Base-by-base conservation (phyloP, 345 rosid genomes). In the Psidium guajava region DNA sequence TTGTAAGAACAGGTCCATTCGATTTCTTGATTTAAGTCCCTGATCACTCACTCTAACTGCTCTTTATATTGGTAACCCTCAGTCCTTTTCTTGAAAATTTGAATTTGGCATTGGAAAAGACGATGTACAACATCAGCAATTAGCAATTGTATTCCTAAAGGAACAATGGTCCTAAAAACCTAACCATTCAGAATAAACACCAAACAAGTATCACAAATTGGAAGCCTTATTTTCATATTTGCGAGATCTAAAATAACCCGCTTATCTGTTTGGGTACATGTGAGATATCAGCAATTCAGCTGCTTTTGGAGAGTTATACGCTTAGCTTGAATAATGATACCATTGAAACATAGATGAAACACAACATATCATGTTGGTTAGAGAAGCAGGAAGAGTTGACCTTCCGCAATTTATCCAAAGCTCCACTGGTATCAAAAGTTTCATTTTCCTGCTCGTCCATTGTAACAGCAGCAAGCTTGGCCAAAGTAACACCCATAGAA, bases 361-460 rank as follows among this genome's bases (percentile, higher is more conserved):
- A 20, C 24, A 88, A 82, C 84, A 84, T 84, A 77, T 77, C 81
- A 86, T 32, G 77, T 86, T 64, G 55, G 82, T 64, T 83, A 85
- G 84, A 86, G 85, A 87, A 84, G 86, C 84, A 82, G 83, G 85
- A 54, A 86, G 84, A 82, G 82, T 92, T 90, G 61, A 97, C 99
- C 98, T 97, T 97, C 87, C 95, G 95, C 89, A 97, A 87, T 89
- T 90, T 94, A 91, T 97, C 99, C 90, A 95, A 87, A 87, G 99
- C 99, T 84, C 99, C 99, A 91, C 99, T 97, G 50, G 98, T 88
- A 91, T 97, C 99, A 89, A 97, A 97, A 61, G 98, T 97, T 92
- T 97, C 99, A 87, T 96, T 96, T 86, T 95, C 99, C 86, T 93
- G 95, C 85, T 96, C 99, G 91, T 97, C 99, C 93, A 92, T 93